Evolutionary conservation across 352 stramenopile species (phyloP), one percentile per base, ranked within the genome.

Genomic region (Chloridella minuta): DNA sequence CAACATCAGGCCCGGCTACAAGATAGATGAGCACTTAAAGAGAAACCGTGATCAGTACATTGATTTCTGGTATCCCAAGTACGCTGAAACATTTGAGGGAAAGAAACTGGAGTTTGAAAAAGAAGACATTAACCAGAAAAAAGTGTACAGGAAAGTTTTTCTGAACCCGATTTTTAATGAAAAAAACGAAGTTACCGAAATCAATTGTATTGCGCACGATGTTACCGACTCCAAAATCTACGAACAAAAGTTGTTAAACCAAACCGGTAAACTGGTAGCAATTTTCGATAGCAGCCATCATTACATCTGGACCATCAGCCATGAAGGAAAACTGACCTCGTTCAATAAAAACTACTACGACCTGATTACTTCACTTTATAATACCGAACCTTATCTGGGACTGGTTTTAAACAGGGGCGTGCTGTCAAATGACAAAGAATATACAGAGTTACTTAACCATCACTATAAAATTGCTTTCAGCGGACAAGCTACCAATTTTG

Each of bases 261-360:
- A 66, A n/a, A 66, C 10, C 40, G 40, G 40, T 66, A 66, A 66
- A 66, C n/a, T 66, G n/a, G n/a, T 10, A 18, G 40, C 40, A 10
- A 66, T 66, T 66, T 66, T 66, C n/a, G 40, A 66, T n/a, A 66
- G 40, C 40, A 66, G 40, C 40, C 40, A 66, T 66, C 40, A 66
- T 66, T 66, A 66, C n/a, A 66, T 66, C n/a, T 66, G 40, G 40
- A 18, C 40, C 10, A 66, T 66, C n/a, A n/a, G n/a, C n/a, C 40
- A 18, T 10, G 40, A 66, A 66, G 40, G 40, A 18, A 10, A n/a
- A 18, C n/a, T 66, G n/a, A 66, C 40, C 40, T 66, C 40, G 10
- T 66, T 66, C 40, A 66, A 66, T 66, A 66, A n/a, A 66, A 66
- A 66, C n/a, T 66, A 66, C n/a, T 66, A 66, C n/a, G 40, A 66